phyloP scores from a whole-genome alignment of 805 yeast species.

The Nadsonia fulvescens region DNA sequence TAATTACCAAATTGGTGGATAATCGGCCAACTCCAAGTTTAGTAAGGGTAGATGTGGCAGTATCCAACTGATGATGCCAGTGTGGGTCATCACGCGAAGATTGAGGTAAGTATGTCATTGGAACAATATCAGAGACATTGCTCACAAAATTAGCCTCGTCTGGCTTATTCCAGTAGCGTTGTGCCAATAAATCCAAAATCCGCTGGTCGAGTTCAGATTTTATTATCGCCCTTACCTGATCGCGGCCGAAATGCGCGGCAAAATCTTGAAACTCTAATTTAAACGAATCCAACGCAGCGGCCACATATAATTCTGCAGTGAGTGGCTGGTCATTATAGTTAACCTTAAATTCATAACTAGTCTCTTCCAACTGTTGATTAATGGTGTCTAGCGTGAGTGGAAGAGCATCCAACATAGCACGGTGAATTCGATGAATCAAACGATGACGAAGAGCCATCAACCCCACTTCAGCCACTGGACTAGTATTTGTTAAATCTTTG shows the following conservation, averaged over 20 bases:
- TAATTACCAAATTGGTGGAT: conserved; percentile 67
- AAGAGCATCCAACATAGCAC: conserved; percentile 74
- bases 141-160: conserved; percentile 12
- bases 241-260: conserved; percentile 63
- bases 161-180: conserved; percentile 79
- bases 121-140: conserved; percentile 12
- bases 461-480: conserved; percentile 53
- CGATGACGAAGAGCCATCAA: conserved; percentile 60
- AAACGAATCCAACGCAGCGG: conserved; percentile 75
- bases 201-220: conserved; percentile 78
- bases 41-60: conserved; percentile 68
- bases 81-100: conserved; percentile 46
- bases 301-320: conserved; percentile 87
- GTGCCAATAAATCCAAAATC: conserved; percentile 72
- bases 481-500: conserved; percentile 42
- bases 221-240: conserved; percentile 60
- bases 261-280: conserved; percentile 78
- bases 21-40: conserved; percentile 88
- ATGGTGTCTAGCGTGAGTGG: conserved; percentile 76
- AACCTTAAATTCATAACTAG: conserved; percentile 82
- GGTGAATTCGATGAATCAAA: conserved; percentile 72
- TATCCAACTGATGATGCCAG: conserved; percentile 79
- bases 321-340: conserved; percentile 89
- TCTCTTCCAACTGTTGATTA: conserved; percentile 82
- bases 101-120: conserved; percentile 24